Evolutionary conservation across 345 rosid genomes (phyloP), one percentile per base, ranked within the genome.

Genomic region (Eucalyptus camaldulensis): DNA sequence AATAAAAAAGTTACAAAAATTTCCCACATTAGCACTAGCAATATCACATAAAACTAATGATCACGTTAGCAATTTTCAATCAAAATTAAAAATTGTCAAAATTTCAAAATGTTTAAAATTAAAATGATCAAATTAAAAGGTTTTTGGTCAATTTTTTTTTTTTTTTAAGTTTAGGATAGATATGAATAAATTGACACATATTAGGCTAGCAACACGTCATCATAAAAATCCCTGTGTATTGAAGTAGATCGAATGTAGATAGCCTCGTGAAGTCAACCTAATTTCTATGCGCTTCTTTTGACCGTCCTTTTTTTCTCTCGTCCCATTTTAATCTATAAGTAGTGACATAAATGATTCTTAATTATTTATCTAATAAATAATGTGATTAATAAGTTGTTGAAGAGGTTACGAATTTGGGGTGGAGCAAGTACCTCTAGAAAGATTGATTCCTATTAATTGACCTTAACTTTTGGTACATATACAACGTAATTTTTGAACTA

Each of bases 401-500:
- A 44, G 45, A 44, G 45, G 8, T 44, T 44, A 44, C 45, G 45
- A 44, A 44, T 44, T 44, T 2, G 45, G 9, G 45, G 45, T 44
- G 8, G 45, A 44, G 45, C 45, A 44, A 44, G 45, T 44, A 44
- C 45, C 45, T 44, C 45, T 44, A 44, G 45, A 44, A 44, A 44
- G 45, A 44, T 44, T 9, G 9, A 44, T 44, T 44, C 45, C 45
- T 44, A 3, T 44, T 44, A 44, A 44, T 44, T 44, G 8, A 44
- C 45, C 45, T 8, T 8, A 44, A 44, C 45, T 44, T 44, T 62
- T 62, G 0, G 2, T 62, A 27, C 13, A 24, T 62, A 12, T 62
- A 1, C 0, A 62, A 62, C 0, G 0, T 62, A 13, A 12, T 62
- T 6, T 29, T 1, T 62, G 0, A 62, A 29, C 0, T 1, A 12